Evolutionary conservation across 441 rosid species (phyloP), one percentile per base, ranked within the genome.

Genomic region (Populus tomentosa): DNA sequence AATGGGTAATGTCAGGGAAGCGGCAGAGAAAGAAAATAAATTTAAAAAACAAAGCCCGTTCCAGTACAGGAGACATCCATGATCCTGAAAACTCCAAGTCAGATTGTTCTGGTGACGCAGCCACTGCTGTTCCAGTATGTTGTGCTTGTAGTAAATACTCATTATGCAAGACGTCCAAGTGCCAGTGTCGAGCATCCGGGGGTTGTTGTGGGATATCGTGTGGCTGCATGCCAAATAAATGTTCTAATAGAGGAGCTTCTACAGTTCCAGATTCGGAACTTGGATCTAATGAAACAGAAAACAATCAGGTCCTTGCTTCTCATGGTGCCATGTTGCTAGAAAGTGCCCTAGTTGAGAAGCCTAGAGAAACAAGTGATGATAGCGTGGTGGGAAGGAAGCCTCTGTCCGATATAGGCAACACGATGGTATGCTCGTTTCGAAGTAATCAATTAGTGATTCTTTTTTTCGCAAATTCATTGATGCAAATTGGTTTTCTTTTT

Each of bases 341-440:
- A 78, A 92, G 82, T 81, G 99, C 98, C 67, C 82, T 96, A 68
- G 80, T 80, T 68, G 86, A 88, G 70, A 88, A 84, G 75, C 80
- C 82, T 62, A 76, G 78, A 26, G 92, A 82, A 42, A 80, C 79
- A 33, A 81, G 83, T 21, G 86, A 81, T 64, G 88, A 82, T 75
- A 80, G 74, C 76, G 86, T 85, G 9, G 78, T 80, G 30, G 84
- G 77, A 84, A 87, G 98, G 81, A 96, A 90, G 84, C 90, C 98
- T 75, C 84, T 96, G 64, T 82, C 94, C 0, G 98, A 96, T 80
- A 92, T 96, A 10, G 99, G 98, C 64, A 96, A 96, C 84, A 87
- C 91, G 20, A 71, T 83, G 90, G 98, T 95, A 88, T 38, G 82
- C 70, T 14, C 56, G 20, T 46, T 46, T 46, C 1, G 56, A 46